phyloP scores from a whole-genome alignment of 441 rosid genomes.

The Omphalea diandra region DNA sequence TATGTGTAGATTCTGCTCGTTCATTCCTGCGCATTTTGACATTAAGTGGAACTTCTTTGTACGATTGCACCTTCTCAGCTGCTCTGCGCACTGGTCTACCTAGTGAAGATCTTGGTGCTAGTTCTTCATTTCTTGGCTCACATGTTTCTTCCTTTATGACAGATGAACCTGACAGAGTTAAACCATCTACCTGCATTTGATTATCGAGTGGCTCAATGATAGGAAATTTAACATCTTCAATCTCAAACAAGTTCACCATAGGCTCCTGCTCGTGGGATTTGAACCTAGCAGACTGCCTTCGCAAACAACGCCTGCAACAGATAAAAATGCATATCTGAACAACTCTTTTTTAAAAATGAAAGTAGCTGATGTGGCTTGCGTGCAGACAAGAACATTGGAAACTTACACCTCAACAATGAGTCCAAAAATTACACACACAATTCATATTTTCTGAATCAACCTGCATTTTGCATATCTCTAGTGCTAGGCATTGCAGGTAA shows the following conservation, averaged over 20 bases:
- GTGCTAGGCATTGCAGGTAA: background rate
- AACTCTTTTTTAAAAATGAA: background rate
- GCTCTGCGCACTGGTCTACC: conserved; percentile 63
- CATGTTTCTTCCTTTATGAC: conserved; percentile 19
- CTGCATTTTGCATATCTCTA: background rate
- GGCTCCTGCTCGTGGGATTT: conserved; percentile 40
- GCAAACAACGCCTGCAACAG: conserved; percentile 44
- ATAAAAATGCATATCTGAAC: conserved; percentile 6
- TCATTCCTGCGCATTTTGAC: conserved; percentile 50
- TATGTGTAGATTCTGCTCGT: conserved; percentile 7
- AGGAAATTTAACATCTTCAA: conserved; percentile 43
- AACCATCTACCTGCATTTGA: conserved; percentile 26
- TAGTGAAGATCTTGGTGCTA: conserved; percentile 40
- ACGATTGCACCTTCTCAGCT: conserved; percentile 58
- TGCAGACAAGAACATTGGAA: background rate
- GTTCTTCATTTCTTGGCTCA: conserved; percentile 20
- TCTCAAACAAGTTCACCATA: conserved; percentile 58
- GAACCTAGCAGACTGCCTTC: conserved; percentile 59
- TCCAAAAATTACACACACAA: too few species aligned
- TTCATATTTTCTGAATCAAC: too few species aligned
- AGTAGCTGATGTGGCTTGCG: background rate
- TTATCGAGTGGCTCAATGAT: conserved; percentile 12
- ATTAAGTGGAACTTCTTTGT: conserved; percentile 54
- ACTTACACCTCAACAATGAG: background rate
- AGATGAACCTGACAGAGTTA: conserved; percentile 20